Evolutionary conservation across 805 yeast genomes (phyloP).

Genomic region (Scheffersomyces coipomensis): DNA sequence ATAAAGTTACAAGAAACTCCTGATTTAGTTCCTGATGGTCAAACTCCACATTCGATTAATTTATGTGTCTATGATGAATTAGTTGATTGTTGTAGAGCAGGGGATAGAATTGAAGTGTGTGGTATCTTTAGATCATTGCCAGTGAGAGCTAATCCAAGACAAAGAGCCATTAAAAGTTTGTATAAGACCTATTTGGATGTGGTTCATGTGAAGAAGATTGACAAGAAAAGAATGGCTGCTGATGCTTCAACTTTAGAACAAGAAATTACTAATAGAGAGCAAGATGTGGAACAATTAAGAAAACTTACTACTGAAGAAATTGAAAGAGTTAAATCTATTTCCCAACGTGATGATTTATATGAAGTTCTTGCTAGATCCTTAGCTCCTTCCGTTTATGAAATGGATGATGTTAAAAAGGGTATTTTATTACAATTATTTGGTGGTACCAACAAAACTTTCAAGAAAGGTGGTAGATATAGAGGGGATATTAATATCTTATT

Average conservation of each 20-base stretch:
- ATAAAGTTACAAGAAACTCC: slow-evolving; percentile 94
- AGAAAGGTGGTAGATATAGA: slow-evolving; percentile 90
- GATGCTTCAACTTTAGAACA: slow-evolving; percentile 65
- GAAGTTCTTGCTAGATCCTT: slow-evolving; percentile 84
- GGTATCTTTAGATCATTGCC: slow-evolving; percentile 94
- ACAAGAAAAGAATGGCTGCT: slow-evolving; percentile 74
- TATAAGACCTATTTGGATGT: slow-evolving; percentile 94
- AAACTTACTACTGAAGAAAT: slow-evolving; percentile 69
- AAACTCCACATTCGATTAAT: slow-evolving; percentile 95
- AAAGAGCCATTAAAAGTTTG: slow-evolving; percentile 76
- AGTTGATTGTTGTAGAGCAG: slow-evolving; percentile 93
- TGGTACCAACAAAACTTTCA: slow-evolving; percentile 86
- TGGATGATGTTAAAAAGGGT: slow-evolving; percentile 97
- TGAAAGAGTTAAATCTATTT: slow-evolving; percentile 55
- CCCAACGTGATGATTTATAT: slow-evolving; percentile 76
- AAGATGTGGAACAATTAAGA: slow-evolving; percentile 77
- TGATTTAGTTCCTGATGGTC: slow-evolving; percentile 96
- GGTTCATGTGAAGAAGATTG: slow-evolving; percentile 86
- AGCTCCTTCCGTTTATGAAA: slow-evolving; percentile 96
- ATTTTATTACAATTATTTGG: slow-evolving; percentile 90
- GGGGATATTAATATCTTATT: slow-evolving; percentile 91
- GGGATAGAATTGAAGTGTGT: slow-evolving; percentile 93
- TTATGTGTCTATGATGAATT: slow-evolving; percentile 93
- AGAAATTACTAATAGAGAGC: slow-evolving; percentile 57
- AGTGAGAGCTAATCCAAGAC: slow-evolving; percentile 81